phyloP scores from a whole-genome alignment of 23 red algal species.

The Agarophyton chilense region DNA sequence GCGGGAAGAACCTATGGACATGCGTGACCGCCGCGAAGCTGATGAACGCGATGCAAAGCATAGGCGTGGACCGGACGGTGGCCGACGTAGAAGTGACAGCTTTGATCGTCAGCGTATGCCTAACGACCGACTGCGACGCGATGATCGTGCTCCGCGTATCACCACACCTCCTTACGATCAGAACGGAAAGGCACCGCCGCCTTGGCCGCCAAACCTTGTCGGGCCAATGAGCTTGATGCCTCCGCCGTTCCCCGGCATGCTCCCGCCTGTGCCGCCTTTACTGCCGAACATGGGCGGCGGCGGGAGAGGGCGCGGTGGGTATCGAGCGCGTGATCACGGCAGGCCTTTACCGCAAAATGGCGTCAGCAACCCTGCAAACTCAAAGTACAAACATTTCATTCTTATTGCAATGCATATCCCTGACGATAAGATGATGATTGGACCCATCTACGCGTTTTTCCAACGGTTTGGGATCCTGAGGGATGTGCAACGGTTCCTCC shows the following conservation, averaged over 20 bases:
- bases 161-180: neutral
- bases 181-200: constrained; percentile 28
- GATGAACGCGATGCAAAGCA: constrained; percentile 29
- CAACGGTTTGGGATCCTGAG: constrained; percentile 67
- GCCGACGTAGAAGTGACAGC: neutral
- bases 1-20: constrained; percentile 1
- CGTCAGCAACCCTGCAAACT: neutral
- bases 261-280: neutral
- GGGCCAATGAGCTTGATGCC: neutral
- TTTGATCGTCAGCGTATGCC: neutral
- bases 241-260: neutral
- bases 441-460: constrained; percentile 70
- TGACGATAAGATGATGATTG: constrained; percentile 70
- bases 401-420: constrained; percentile 57
- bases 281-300: constrained; percentile 23
- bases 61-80: neutral
- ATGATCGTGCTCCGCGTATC: constrained; percentile 7
- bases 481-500: constrained; percentile 59
- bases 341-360: neutral
- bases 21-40: constrained; percentile 2
- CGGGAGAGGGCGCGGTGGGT: constrained; percentile 10
- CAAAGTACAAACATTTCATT: constrained; percentile 33
- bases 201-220: neutral
- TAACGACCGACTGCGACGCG: neutral
- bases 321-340: neutral